Percentiles rank a stretch among this genome's conserved stretches.
Conservation (phyloP, 371 early-diverging fungal genomes). For the Actinomortierella ambigua region DNA sequence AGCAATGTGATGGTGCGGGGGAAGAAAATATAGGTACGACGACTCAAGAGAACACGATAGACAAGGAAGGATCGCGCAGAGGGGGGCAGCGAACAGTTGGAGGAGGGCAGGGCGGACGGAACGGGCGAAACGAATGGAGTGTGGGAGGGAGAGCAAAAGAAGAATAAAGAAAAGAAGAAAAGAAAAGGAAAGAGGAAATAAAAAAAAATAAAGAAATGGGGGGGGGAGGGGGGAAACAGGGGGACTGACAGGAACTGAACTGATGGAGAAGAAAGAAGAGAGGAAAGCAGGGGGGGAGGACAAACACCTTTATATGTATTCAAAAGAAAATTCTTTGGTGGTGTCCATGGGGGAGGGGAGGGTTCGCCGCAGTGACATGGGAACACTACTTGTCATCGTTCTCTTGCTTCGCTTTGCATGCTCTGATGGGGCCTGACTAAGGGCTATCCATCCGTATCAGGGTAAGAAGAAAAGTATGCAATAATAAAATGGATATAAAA, state of each 20-base stretch:
- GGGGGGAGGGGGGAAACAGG: slow-evolving; percentile 5
- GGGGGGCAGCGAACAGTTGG: slow-evolving; percentile 1
- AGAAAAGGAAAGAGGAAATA: slow-evolving; percentile 5
- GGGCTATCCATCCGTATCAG: too few relatives aligned
- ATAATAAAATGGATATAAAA: too few relatives aligned
- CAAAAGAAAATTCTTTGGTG: too few relatives aligned
- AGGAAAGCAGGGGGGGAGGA: slow-evolving; percentile 4
- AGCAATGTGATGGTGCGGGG: not conserved
- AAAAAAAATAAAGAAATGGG: slow-evolving; percentile 1
- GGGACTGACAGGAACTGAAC: slow-evolving; percentile 12
- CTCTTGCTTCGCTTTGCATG: too few relatives aligned
- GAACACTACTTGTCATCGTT: too few relatives aligned
- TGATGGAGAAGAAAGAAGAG: slow-evolving; percentile 2
- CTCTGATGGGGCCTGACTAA: too few relatives aligned
- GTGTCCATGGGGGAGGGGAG: too few relatives aligned
- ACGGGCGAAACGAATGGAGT: slow-evolving; percentile 10
- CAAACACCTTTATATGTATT: not conserved
- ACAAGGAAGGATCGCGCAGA: not conserved
- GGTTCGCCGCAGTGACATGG: too few relatives aligned
- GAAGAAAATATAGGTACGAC: not conserved
- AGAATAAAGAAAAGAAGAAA: slow-evolving; percentile 9
- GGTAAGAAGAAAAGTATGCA: too few relatives aligned
- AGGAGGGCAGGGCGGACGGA: slow-evolving; percentile 22
- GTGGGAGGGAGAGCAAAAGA: not conserved
- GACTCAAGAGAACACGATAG: not conserved